A percentile compares a stretch with the other conserved stretches of the same genome.
phyloP scores from a whole-genome alignment of 495 filamentous ascomycete genomes.

The Chaetomium tenue region DNA sequence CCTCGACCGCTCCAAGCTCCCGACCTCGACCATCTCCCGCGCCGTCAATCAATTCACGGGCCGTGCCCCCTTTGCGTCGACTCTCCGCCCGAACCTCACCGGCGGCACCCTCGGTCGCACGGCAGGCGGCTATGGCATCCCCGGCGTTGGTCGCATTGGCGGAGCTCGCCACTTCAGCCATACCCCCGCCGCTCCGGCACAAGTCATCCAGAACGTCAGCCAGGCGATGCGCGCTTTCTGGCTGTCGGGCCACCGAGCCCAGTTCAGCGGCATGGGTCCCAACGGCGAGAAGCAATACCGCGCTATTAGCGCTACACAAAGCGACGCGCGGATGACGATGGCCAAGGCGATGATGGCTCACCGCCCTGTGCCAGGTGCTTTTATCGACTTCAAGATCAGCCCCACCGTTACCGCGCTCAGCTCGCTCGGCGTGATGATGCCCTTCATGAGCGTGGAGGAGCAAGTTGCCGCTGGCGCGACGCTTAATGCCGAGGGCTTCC shows the following conservation, averaged over 20 bases:
- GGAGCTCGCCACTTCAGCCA: constrained; percentile 88
- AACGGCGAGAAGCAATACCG: constrained; percentile 76
- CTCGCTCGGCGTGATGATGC: constrained; percentile 49
- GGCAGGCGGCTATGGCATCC: constrained; percentile 79
- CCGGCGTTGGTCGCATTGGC: constrained; percentile 64
- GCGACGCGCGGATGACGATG: constrained; percentile 65
- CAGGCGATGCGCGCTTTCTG: constrained; percentile 85
- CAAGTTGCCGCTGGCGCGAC: constrained; percentile 42
- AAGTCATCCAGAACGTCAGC: constrained; percentile 93
- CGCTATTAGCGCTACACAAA: constrained; percentile 64
- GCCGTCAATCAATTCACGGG: constrained; percentile 64
- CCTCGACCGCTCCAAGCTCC: constrained; percentile 62
- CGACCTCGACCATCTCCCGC: constrained; percentile 62
- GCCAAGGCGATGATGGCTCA: constrained; percentile 40
- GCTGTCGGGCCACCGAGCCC: constrained; percentile 79
- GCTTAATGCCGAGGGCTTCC: constrained; percentile 74
- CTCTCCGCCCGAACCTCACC: constrained; percentile 87
- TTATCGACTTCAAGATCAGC: constrained; percentile 78
- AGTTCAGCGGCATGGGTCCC: constrained; percentile 71
- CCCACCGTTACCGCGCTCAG: constrained; percentile 85
- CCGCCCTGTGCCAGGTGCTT: constrained; percentile 65
- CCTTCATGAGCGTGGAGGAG: constrained; percentile 9
- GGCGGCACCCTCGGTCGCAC: constrained; percentile 82
- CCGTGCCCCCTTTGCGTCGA: constrained; percentile 83
- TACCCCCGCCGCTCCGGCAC: constrained; percentile 74